These are phyloP conservation scores for Apophysomyces variabilis DNA, from an alignment of 371 early-diverging fungal genomes.

Conservation along the genomic window DNA sequence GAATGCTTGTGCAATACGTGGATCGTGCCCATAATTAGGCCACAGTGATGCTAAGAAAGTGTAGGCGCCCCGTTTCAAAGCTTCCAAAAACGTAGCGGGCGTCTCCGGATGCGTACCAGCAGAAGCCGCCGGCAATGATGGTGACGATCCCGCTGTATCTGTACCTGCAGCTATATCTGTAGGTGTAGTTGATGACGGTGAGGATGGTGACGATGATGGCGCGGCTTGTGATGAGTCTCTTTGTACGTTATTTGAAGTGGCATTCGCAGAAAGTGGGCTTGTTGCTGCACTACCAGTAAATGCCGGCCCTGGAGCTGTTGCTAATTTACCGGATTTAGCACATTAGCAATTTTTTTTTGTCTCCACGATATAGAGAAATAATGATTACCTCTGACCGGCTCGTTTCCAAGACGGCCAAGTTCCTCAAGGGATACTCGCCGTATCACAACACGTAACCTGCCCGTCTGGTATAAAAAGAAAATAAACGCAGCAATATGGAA, in stretches of 20 bases:
- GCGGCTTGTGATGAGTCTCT: not conserved
- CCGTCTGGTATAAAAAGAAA: conserved; percentile 52
- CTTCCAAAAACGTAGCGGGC: conserved; percentile 12
- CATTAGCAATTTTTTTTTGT: not conserved
- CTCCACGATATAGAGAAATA: not conserved
- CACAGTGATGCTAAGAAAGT: conserved; percentile 50
- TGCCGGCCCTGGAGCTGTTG: not conserved
- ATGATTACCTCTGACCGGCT: conserved; percentile 12
- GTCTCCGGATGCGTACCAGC: not conserved
- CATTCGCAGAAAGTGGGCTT: too few species aligned
- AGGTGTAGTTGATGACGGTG: not conserved
- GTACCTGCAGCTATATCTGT: not conserved
- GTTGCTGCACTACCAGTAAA: too few species aligned
- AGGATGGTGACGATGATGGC: conserved; percentile 15
- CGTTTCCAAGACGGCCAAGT: conserved; percentile 10
- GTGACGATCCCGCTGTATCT: not conserved
- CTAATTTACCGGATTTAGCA: not conserved
- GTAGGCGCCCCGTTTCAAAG: conserved; percentile 41
- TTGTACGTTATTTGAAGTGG: too few species aligned
- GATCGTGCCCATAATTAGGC: conserved; percentile 49
- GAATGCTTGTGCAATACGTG: conserved; percentile 45
- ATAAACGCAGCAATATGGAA: conserved; percentile 42
- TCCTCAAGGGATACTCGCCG: conserved; percentile 39
- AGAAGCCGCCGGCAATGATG: not conserved
- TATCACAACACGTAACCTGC: conserved; percentile 43